These are phyloP conservation scores for Neurospora sp. DNA, from an alignment of 2,329 filamentous ascomycete species.

Conservation along the genomic window DNA sequence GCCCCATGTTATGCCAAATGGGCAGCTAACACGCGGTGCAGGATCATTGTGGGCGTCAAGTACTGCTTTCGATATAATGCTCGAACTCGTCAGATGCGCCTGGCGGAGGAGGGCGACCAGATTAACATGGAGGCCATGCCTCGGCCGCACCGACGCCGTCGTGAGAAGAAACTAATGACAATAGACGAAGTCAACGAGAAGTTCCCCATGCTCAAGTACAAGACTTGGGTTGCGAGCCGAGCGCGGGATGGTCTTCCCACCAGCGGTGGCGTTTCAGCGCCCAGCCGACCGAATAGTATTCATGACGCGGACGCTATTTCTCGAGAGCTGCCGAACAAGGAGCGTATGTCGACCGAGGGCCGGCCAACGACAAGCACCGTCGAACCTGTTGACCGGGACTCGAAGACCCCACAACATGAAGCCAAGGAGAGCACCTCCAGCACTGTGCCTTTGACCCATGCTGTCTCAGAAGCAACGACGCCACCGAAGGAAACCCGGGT, in stretches of 20 bases:
- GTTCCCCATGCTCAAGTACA: conserved; percentile 94
- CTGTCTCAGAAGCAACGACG: conserved; percentile 12
- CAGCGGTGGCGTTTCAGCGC: conserved; percentile 69
- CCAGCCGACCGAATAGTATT: conserved; percentile 65
- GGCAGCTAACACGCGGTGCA: conserved; percentile 31
- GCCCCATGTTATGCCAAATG: conserved; percentile 10
- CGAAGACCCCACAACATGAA: conserved; percentile 13
- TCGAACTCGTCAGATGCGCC: conserved; percentile 71
- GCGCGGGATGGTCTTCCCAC: conserved; percentile 77
- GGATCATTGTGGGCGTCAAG: conserved; percentile 99
- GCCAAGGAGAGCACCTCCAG: conserved; percentile 20
- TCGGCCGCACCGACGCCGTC: conserved; percentile 70
- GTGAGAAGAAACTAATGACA: conserved; percentile 97
- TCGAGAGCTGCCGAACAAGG: conserved; percentile 34
- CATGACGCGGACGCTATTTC: conserved; percentile 53
- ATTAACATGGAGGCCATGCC: conserved; percentile 84
- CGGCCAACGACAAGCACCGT: conserved; percentile 22
- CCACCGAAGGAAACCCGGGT: conserved; percentile 14
- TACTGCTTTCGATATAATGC: conserved; percentile 99
- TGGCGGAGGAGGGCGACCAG: conserved; percentile 72
- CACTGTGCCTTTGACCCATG: conserved; percentile 14
- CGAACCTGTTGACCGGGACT: conserved; percentile 8
- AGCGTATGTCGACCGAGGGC: conserved; percentile 35
- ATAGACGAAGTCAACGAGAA: conserved; percentile 99
- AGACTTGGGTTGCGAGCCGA: conserved; percentile 78